Conservation (phyloP, 202 grass and related monocot species). For the Eragrostis tef region DNA sequence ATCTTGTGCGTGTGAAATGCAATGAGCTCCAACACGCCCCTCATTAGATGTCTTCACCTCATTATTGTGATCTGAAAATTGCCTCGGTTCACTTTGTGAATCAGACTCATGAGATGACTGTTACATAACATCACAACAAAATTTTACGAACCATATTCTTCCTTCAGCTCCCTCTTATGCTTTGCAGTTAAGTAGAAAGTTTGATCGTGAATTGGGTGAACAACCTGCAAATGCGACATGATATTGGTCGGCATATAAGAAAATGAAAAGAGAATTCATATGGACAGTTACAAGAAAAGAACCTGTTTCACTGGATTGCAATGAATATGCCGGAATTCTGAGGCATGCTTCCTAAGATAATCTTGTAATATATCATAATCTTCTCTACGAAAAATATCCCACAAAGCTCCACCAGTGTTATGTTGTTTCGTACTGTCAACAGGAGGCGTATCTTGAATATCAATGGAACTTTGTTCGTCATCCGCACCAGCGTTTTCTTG, state of each 20-base stretch:
- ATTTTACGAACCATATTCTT: slow-evolving; percentile 67
- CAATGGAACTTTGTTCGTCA: slow-evolving; percentile 3
- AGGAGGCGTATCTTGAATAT: slow-evolving; percentile 1
- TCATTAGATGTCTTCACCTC: slow-evolving; percentile 9
- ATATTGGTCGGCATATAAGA: slow-evolving; percentile 9
- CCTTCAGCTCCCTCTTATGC: slow-evolving; percentile 82
- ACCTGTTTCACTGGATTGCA: slow-evolving; percentile 76
- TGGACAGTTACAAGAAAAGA: slow-evolving; percentile 2
- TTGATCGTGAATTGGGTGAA: slow-evolving; percentile 54
- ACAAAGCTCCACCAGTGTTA: slow-evolving; percentile 69
- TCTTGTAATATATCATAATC: slow-evolving; percentile 67
- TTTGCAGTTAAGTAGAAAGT: slow-evolving; percentile 50
- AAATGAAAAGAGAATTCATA: not conserved
- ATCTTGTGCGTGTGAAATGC: slow-evolving; percentile 6
- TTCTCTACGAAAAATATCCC: slow-evolving; percentile 87
- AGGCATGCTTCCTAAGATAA: slow-evolving; percentile 65
- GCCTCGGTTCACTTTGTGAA: slow-evolving; percentile 14
- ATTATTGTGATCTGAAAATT: slow-evolving; percentile 17
- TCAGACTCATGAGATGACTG: slow-evolving; percentile 9
- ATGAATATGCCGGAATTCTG: slow-evolving; percentile 64
- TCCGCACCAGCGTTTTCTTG: not conserved
- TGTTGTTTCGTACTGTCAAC: slow-evolving; percentile 5
- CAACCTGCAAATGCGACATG: slow-evolving; percentile 30
- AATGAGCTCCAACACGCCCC: not conserved
- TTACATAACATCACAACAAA: not conserved